Evolutionary conservation across 495 filamentous ascomycete genomes (phyloP).

Genomic region (Penicillium taxi): DNA sequence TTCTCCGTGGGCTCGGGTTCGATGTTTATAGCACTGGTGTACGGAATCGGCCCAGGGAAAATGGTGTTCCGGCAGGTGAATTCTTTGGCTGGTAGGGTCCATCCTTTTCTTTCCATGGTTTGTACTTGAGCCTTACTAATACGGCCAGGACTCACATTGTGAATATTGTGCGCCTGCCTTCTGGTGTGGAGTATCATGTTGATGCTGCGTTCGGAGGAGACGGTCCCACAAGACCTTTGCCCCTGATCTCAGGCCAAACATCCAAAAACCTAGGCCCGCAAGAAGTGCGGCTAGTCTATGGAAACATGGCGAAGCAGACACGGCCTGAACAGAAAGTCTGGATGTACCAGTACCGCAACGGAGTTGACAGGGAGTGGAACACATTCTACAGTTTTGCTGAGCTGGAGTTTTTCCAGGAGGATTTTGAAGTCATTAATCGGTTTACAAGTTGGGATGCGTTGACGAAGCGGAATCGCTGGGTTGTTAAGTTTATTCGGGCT

Average conservation of each 20-base stretch:
- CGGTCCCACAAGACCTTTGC: constrained; percentile 49
- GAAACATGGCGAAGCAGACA: constrained; percentile 39
- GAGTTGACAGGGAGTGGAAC: constrained; percentile 40
- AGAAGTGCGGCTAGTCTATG: constrained; percentile 40
- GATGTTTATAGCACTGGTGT: constrained; percentile 45
- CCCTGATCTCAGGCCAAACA: constrained; percentile 33
- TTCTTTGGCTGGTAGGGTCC: constrained; percentile 35
- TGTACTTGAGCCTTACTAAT: not conserved
- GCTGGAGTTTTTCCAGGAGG: constrained; percentile 52
- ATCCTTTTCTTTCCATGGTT: not conserved
- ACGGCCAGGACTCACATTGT: constrained; percentile 56
- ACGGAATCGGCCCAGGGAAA: constrained; percentile 26
- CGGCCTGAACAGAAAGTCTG: constrained; percentile 42
- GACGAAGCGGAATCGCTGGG: constrained; percentile 44
- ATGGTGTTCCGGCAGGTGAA: constrained; percentile 25
- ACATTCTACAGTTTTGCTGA: constrained; percentile 53
- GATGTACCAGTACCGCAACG: constrained; percentile 55
- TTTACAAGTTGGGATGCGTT: constrained; percentile 41
- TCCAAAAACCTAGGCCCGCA: constrained; percentile 40
- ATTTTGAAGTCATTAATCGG: constrained; percentile 61
- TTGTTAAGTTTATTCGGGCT: constrained; percentile 49
- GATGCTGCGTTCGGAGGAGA: constrained; percentile 68
- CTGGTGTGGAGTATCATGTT: constrained; percentile 44
- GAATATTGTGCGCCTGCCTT: constrained; percentile 53
- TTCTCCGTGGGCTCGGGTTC: constrained; percentile 58